phyloP scores from a whole-genome alignment of 805 yeast species.

The Kodamaea leandrae region DNA sequence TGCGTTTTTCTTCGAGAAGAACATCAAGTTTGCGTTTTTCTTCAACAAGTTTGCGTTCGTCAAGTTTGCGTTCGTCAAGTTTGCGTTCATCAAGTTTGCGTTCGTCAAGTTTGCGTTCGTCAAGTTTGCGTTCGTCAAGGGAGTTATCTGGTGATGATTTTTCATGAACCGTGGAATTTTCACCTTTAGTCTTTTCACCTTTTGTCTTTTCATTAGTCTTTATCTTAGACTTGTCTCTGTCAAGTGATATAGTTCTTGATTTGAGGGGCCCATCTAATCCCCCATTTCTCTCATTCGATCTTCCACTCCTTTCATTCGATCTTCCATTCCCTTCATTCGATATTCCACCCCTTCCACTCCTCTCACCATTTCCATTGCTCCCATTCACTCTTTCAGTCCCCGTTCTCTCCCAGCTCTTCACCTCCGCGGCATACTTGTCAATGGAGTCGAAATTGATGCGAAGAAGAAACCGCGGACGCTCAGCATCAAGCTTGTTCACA shows the following conservation, averaged over 20 bases:
- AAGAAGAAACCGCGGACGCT: constrained; percentile 25
- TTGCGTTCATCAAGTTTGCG: too few species aligned
- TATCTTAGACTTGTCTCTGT: constrained; percentile 2
- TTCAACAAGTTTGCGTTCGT: too few species aligned
- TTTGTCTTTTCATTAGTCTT: neutral
- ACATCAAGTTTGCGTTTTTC: too few species aligned
- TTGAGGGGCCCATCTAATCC: too few species aligned
- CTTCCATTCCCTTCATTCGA: constrained; percentile 3
- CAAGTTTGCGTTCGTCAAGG: too few species aligned
- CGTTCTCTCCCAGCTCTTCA: constrained; percentile 3
- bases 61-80: too few species aligned
- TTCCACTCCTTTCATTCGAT: too few species aligned
- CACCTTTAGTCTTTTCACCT: constrained; percentile 7
- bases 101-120: too few species aligned
- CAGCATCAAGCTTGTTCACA: constrained; percentile 30
- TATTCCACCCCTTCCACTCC: neutral
- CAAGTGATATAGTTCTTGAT: too few species aligned
- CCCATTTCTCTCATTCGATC: too few species aligned
- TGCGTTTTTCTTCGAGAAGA: neutral
- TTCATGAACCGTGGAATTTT: constrained; percentile 8
- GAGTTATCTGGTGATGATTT: too few species aligned
- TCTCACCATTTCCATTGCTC: constrained; percentile 8
- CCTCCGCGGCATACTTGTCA: constrained; percentile 14
- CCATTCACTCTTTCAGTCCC: constrained; percentile 5
- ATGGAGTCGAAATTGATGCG: constrained; percentile 23